Conservation (phyloP, 2,329 filamentous ascomycete species). For the Ramichloridium luteum region DNA sequence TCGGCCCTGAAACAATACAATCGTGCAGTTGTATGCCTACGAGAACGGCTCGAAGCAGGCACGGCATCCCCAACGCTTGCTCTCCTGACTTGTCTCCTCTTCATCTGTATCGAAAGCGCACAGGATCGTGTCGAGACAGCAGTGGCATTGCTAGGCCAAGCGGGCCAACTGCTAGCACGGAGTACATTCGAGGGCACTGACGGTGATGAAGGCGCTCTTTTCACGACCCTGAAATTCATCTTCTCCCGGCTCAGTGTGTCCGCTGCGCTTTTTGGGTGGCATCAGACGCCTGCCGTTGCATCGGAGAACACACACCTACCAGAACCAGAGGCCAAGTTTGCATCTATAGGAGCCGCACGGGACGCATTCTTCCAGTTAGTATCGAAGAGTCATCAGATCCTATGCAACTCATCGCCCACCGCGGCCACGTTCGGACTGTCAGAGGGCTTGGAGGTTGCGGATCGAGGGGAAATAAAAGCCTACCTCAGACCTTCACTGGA, state of each 20-base stretch:
- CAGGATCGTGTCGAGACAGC: constrained; percentile 14
- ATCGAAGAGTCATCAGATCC: neutral
- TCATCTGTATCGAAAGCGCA: constrained; percentile 19
- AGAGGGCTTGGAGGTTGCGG: neutral
- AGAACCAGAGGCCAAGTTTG: neutral
- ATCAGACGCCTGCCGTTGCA: neutral
- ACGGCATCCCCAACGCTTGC: constrained; percentile 10
- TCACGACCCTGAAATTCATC: constrained; percentile 8
- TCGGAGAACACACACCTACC: neutral
- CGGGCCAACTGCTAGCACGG: constrained; percentile 9
- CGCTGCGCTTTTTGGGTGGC: neutral
- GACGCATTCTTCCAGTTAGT: neutral
- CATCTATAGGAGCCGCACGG: neutral
- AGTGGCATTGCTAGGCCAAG: constrained; percentile 14
- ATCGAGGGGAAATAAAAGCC: neutral
- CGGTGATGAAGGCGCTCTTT: constrained; percentile 1
- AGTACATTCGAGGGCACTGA: constrained; percentile 8
- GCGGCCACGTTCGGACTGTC: neutral
- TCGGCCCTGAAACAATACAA: constrained; percentile 17
- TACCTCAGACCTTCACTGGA: neutral
- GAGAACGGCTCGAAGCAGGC: constrained; percentile 6
- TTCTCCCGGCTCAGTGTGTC: constrained; percentile 12
- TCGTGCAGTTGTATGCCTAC: constrained; percentile 12
- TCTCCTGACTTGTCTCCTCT: constrained; percentile 18
- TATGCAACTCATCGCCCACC: neutral